Evolutionary conservation across 208 protist species (phyloP).

Genomic region (Trypanosoma brucei): DNA sequence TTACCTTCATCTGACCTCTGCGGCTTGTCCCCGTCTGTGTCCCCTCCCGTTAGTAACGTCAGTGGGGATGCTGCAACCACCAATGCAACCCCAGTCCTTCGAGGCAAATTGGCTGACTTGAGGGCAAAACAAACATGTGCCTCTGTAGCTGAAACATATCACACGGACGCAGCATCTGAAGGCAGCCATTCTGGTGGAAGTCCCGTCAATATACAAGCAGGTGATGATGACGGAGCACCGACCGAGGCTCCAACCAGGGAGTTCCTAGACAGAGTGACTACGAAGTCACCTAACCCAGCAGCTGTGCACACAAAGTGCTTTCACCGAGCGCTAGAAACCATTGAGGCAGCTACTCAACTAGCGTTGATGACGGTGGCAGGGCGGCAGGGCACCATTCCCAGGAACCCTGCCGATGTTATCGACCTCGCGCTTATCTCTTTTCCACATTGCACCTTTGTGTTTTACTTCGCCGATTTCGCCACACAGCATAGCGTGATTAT

Average conservation of each 20-base stretch:
- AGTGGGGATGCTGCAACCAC: no score
- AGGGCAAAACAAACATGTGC: no score
- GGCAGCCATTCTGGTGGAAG: no score
- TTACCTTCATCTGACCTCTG: no score
- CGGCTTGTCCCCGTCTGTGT: no score
- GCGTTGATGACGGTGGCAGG: slow-evolving; percentile 30
- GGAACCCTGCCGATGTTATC: slow-evolving; percentile 69
- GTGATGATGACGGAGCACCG: not conserved
- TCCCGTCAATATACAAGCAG: no score
- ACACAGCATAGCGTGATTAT: slow-evolving; percentile 73
- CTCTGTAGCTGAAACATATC: no score
- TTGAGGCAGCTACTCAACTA: slow-evolving; percentile 61
- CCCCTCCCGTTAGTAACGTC: no score
- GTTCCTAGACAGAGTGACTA: not conserved
- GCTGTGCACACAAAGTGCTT: slow-evolving; percentile 55
- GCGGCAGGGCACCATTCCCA: slow-evolving; percentile 39
- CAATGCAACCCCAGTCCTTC: no score
- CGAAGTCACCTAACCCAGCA: slow-evolving; percentile 9
- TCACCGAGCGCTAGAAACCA: slow-evolving; percentile 60
- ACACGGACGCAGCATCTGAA: no score
- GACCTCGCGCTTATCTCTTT: slow-evolving; percentile 74
- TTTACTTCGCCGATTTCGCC: slow-evolving; percentile 86
- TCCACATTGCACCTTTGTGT: slow-evolving; percentile 77
- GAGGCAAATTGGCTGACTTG: no score
- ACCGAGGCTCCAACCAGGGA: not conserved